Percentiles rank a stretch among this genome's conserved stretches.
These are phyloP conservation scores for Sporothrix brasiliensis DNA, from an alignment of 2,329 filamentous ascomycete genomes.

Conservation along the genomic window DNA sequence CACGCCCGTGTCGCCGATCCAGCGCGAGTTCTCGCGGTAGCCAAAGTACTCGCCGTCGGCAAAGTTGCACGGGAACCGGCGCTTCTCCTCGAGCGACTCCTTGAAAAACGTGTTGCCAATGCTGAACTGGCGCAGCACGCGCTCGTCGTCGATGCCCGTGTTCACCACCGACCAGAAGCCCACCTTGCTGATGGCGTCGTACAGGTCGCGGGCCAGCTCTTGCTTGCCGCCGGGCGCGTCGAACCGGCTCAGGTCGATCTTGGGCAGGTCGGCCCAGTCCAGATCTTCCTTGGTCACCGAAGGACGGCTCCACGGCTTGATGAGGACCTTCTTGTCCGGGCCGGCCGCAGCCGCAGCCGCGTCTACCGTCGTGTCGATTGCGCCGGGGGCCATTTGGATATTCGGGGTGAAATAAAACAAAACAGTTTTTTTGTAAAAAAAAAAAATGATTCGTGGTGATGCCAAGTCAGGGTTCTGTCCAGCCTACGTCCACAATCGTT, in stretches of 20 bases:
- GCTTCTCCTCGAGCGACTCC: conserved; percentile 50
- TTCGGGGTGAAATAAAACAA: not conserved
- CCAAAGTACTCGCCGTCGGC: conserved; percentile 49
- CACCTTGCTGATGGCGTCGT: conserved; percentile 50
- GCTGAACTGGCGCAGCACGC: conserved; percentile 52
- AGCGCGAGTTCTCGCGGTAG: conserved; percentile 47
- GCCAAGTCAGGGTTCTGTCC: not conserved
- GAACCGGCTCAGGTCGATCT: conserved; percentile 56
- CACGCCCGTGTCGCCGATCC: conserved; percentile 42
- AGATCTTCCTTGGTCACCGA: conserved; percentile 40
- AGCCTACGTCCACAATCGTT: not conserved
- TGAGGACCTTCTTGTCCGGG: conserved; percentile 33
- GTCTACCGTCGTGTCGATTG: conserved; percentile 34
- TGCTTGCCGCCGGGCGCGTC: conserved; percentile 55
- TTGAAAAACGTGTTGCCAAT: conserved; percentile 55
- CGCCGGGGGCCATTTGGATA: conserved; percentile 40
- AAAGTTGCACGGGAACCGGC: conserved; percentile 38
- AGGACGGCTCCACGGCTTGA: conserved; percentile 43
- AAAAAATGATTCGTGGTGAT: not conserved
- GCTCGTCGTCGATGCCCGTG: conserved; percentile 46
- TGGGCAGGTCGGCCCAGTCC: conserved; percentile 47
- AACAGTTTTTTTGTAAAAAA: not conserved
- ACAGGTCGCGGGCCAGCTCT: conserved; percentile 53
- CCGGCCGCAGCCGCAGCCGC: conserved; percentile 4
- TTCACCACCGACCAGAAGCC: conserved; percentile 48